Conservation (phyloP, 331 rosid species). For the Quercus tomentella region DNA sequence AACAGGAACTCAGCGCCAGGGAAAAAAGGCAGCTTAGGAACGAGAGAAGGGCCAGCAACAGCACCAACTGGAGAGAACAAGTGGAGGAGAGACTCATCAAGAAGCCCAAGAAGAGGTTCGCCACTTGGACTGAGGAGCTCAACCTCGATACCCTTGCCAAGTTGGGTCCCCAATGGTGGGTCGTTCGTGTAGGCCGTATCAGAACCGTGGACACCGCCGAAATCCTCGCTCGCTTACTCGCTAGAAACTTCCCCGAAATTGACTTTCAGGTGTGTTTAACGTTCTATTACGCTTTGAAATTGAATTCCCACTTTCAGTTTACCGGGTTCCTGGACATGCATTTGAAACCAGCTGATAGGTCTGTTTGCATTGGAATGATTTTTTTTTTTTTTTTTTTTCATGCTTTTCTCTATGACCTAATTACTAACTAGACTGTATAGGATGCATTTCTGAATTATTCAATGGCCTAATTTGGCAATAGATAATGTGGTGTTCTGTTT, state of each 20-base stretch:
- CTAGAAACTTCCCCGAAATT: conserved; percentile 47
- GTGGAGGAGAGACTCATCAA: conserved; percentile 66
- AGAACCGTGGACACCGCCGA: conserved; percentile 53
- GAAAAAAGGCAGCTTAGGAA: conserved; percentile 69
- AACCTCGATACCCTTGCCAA: conserved; percentile 67
- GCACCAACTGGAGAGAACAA: conserved; percentile 64
- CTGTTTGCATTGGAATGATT: no score
- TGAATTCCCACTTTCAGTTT: neutral
- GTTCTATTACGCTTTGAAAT: neutral
- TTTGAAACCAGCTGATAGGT: no score
- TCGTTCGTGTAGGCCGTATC: conserved; percentile 51
- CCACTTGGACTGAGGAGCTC: conserved; percentile 68
- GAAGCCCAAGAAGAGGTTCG: conserved; percentile 66
- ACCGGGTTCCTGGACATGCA: neutral
- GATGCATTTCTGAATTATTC: neutral
- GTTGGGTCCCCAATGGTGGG: conserved; percentile 87
- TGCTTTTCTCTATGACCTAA: neutral
- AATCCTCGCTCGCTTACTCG: conserved; percentile 58
- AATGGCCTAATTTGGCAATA: neutral
- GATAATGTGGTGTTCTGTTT: neutral
- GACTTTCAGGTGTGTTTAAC: conserved; percentile 52
- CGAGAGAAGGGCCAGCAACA: conserved; percentile 66
- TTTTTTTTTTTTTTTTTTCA: no score
- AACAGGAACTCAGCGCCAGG: conserved; percentile 42
- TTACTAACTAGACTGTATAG: neutral